phyloP scores from a whole-genome alignment of 108 stramenopile species.

The Fragilaria crotonensis region DNA sequence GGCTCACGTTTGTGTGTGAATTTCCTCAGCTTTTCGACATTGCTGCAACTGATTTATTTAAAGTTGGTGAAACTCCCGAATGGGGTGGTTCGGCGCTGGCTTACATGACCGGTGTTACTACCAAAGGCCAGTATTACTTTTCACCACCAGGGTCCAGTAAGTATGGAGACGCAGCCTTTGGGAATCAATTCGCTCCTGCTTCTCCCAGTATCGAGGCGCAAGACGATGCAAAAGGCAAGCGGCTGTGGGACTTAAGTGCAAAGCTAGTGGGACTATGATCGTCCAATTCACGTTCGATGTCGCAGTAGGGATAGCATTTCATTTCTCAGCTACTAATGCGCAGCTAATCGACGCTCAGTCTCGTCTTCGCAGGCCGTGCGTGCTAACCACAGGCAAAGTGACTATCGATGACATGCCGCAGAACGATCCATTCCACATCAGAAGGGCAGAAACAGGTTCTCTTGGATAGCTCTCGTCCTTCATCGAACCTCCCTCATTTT shows the following conservation, averaged over 20 bases:
- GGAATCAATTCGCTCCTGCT: conserved; percentile 47
- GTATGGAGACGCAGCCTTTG: conserved; percentile 71
- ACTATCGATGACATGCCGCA: too few species aligned
- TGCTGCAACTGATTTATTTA: conserved; percentile 55
- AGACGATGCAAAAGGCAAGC: conserved; percentile 63
- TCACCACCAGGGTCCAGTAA: conserved; percentile 68
- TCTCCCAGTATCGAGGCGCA: conserved; percentile 60
- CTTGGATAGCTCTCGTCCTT: too few species aligned
- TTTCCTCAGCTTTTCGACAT: conserved; percentile 38
- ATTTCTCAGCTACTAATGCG: too few species aligned
- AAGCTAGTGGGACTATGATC: conserved; percentile 54
- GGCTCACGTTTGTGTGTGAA: conserved; percentile 1
- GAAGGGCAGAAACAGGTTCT: too few species aligned
- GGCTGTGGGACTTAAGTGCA: conserved; percentile 66
- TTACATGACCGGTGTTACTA: conserved; percentile 52
- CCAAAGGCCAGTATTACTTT: conserved; percentile 45
- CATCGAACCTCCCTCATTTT: too few species aligned
- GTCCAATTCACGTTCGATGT: too few species aligned
- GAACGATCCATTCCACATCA: too few species aligned
- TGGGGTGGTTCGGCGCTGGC: conserved; percentile 78
- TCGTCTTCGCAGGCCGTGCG: too few species aligned
- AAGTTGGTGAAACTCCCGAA: conserved; percentile 55
- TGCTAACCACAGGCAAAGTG: too few species aligned
- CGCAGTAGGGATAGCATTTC: too few species aligned
- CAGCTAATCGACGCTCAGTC: too few species aligned